Evolutionary conservation across 345 rosid genomes (phyloP), one percentile per base, ranked within the genome.

Genomic region (Nephelium lappaceum): DNA sequence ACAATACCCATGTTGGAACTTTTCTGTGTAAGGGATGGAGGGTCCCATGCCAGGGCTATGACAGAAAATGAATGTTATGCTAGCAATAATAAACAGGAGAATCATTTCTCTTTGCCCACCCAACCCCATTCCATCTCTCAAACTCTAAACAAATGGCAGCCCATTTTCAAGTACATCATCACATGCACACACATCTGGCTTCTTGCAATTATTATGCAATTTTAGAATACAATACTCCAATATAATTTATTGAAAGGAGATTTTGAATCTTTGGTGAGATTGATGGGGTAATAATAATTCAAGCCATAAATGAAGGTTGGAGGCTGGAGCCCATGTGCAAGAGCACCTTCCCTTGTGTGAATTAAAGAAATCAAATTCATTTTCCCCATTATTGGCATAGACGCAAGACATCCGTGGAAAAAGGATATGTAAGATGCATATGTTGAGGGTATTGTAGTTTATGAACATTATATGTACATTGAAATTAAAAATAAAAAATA

Each of bases 251-350:
- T 49, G 81, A 14, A 75, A 55, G 39, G 49, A 69, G 51, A 69
- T 11, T 4, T 11, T 45, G 41, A 16, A 31, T 36, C 76, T 45
- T 60, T 36, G 10, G 51, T 47, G 81, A 80, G 49, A 80, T 64
- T 11, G 79, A 77, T 79, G 66, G 53, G 80, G 11, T 58, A 58
- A n/a, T 66, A 79, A 84, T 86, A 73, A 86, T 81, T 84, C 74
- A 81, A 78, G 21, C 78, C 76, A 71, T 51, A 61, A 78, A 79
- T 75, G 68, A 51, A 79, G 80, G 84, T 51, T 82, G 78, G 31
- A 71, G 79, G 87, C 80, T 84, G 88, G 87, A 84, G 70, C 16
- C 87, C 92, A 89, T 89, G 92, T 89, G 92, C 87, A 71, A 68
- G 53, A 76, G 51, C 82, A 73, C 45, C 47, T 67, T 63, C 73